These are phyloP conservation scores for Bipolaris cookei DNA, from an alignment of 2,329 filamentous ascomycete species.

Conservation along the genomic window DNA sequence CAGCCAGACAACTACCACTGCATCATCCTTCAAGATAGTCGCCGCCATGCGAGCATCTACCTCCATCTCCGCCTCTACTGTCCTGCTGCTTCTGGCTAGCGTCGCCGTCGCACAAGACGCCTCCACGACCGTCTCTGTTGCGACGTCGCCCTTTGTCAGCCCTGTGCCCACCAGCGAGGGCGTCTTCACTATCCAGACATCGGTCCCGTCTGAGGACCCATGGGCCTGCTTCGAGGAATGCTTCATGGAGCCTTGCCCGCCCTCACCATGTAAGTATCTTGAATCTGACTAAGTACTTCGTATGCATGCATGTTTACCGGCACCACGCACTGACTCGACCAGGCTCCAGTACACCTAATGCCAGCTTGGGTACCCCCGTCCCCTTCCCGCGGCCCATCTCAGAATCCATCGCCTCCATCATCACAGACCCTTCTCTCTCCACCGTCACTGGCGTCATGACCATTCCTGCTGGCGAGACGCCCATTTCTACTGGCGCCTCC, in stretches of 20 bases:
- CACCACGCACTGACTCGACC: slow-evolving; percentile 8
- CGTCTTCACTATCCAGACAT: slow-evolving; percentile 40
- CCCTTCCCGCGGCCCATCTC: slow-evolving; percentile 3
- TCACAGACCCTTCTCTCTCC: slow-evolving; percentile 16
- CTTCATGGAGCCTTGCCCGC: slow-evolving; percentile 34
- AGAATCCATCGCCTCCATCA: slow-evolving; percentile 3
- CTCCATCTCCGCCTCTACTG: slow-evolving; percentile 26
- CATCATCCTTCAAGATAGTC: not conserved
- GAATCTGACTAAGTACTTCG: not conserved
- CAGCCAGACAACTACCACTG: not conserved
- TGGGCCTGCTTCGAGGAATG: slow-evolving; percentile 36
- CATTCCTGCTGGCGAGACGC: slow-evolving; percentile 34
- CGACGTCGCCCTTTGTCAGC: slow-evolving; percentile 19
- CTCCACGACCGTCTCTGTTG: slow-evolving; percentile 19
- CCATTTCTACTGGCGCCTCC: slow-evolving; percentile 18
- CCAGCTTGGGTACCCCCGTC: slow-evolving; percentile 17
- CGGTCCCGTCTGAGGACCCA: slow-evolving; percentile 21
- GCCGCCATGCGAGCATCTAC: slow-evolving; percentile 33
- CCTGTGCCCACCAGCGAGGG: slow-evolving; percentile 27
- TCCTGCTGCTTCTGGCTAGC: slow-evolving; percentile 38
- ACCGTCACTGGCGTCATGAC: slow-evolving; percentile 19
- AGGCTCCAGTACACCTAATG: slow-evolving; percentile 13
- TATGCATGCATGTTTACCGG: not conserved
- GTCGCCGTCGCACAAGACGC: slow-evolving; percentile 24
- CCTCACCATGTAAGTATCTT: slow-evolving; percentile 32